These are phyloP conservation scores for Phialophora tarda DNA, from an alignment of 2,329 filamentous ascomycete genomes.

Conservation along the genomic window DNA sequence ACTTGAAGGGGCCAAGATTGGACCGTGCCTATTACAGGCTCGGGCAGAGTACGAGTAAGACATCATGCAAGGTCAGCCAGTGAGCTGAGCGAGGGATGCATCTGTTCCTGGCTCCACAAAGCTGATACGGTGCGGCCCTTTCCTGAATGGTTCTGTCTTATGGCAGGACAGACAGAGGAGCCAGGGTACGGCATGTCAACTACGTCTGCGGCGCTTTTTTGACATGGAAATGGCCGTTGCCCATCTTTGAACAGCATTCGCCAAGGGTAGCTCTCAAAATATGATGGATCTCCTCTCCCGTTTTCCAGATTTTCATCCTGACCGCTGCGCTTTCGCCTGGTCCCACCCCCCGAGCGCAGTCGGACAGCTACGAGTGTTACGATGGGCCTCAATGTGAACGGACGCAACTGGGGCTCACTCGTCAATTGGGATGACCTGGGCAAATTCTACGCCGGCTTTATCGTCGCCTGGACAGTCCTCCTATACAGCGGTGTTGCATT, in stretches of 20 bases:
- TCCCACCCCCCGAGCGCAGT: neutral
- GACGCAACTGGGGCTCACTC: conserved; percentile 10
- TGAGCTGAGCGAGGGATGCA: neutral
- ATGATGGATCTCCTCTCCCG: neutral
- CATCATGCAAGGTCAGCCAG: conserved; percentile 2
- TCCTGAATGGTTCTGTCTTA: neutral
- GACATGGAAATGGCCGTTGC: neutral
- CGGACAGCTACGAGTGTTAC: neutral
- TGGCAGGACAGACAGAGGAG: neutral
- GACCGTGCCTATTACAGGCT: neutral
- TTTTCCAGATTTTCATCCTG: neutral
- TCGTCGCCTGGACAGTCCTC: conserved; percentile 25
- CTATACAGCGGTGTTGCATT: conserved; percentile 17
- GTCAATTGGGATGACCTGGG: conserved; percentile 18
- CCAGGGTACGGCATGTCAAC: neutral
- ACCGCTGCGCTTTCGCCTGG: neutral
- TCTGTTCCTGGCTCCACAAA: neutral
- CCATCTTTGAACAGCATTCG: neutral
- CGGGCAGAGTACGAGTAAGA: neutral
- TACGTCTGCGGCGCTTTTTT: conserved; percentile 8
- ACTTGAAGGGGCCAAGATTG: neutral
- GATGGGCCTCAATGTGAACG: conserved; percentile 10
- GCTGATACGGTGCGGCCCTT: neutral
- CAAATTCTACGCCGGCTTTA: conserved; percentile 12
- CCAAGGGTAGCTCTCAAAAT: neutral